Percentiles rank a stretch among this genome's conserved stretches.
Conservation (phyloP, 2,329 filamentous ascomycete species). For the Aspergillus felis region DNA sequence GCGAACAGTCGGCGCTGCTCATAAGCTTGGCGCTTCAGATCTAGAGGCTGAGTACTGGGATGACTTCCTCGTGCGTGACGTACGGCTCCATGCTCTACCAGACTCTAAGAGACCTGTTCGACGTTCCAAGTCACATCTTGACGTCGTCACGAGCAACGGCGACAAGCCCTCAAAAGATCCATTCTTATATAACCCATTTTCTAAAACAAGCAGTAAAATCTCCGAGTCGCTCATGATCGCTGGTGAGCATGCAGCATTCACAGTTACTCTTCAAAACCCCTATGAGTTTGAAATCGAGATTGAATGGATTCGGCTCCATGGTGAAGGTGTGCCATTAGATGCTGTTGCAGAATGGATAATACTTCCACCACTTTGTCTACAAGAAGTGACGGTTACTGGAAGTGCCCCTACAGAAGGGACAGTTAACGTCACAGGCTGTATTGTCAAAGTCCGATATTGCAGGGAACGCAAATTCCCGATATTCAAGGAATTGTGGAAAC, state of each 20-base stretch:
- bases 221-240: conserved; percentile 70
- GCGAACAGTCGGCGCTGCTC: conserved; percentile 74
- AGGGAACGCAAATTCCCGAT: conserved; percentile 79
- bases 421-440: conserved; percentile 71
- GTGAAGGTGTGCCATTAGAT: conserved; percentile 69
- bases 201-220: conserved; percentile 58
- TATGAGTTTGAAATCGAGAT: conserved; percentile 91
- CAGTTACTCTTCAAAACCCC: conserved; percentile 84
- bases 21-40: conserved; percentile 66
- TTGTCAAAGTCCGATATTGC: conserved; percentile 76
- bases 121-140: conserved; percentile 54
- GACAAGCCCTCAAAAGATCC: conserved; percentile 59
- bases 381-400: conserved; percentile 69
- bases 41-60: conserved; percentile 91
- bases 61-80: conserved; percentile 79
- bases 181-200: conserved; percentile 92
- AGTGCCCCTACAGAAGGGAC: conserved; percentile 63
- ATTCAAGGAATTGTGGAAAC: conserved; percentile 71
- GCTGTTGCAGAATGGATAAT: conserved; percentile 61
- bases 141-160: conserved; percentile 37
- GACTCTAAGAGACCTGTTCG: conserved; percentile 61
- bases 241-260: conserved; percentile 72
- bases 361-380: conserved; percentile 77
- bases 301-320: conserved; percentile 72
- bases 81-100: conserved; percentile 64